Base-by-base conservation (phyloP, 1,139 yeast genomes). In the Hanseniaspora uvarum region DNA sequence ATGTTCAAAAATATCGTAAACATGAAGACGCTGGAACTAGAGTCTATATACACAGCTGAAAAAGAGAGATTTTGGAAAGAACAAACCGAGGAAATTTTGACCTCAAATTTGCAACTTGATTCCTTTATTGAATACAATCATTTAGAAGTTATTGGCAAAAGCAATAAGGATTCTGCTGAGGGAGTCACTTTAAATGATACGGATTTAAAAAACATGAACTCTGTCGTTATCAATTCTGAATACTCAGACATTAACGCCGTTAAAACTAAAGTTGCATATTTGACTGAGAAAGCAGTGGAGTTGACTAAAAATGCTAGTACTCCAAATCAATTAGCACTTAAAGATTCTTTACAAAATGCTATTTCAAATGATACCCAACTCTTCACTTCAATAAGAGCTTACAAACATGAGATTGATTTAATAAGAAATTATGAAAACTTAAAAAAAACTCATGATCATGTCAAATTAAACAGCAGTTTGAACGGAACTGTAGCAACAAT, bases 41-140 rank as follows among this genome's bases (percentile, higher is more conserved):
- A 50, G 16, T 50, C 53, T 1, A 43, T 50, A 3, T 50, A 36
- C 28, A 50, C 53, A 28, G 53, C 53, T 28, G 45, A 43, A 37
- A 50, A 44, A 21, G 53, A 50, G 16, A 16, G 8, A 41, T 43
- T 43, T 30, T 43, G 33, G 23, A 44, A 50, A 16, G 53, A 43
- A 16, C 40, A 40, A 37, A 37, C 40, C 3, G 53, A 50, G 16
- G 26, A 21, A 6, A 50, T 50, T 30, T 44, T 50, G 36, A 50
- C 53, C n/a, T 23, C 34, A 3, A 50, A 50, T 37, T 36, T 44
- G n/a, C 48, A 50, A 21, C n/a, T 44, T 3, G 39, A 21, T 4
- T 43, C 53, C 4, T 37, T 50, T 4, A 40, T 43, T 16, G 48
- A 43, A 1, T 44, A 50, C 18, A 48, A 48, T 34, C 46, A 40